A percentile compares a stretch with the other conserved stretches of the same genome.
Evolutionary conservation across 2,329 filamentous ascomycete species (phyloP).

Genomic region (Penicillium sp.): DNA sequence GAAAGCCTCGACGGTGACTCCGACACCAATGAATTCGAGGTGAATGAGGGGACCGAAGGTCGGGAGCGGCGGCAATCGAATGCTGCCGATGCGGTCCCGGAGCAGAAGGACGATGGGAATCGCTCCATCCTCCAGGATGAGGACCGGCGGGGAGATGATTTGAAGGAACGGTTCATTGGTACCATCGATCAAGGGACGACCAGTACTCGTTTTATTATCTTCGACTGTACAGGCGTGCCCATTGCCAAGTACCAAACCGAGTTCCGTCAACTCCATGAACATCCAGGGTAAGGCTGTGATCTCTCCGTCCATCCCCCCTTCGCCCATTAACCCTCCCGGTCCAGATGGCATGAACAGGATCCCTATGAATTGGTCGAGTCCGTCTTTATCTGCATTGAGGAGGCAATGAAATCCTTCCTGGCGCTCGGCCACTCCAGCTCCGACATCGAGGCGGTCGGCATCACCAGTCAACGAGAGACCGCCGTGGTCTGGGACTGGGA

Average conservation of each 20-base stretch:
- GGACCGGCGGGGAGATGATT: constrained; percentile 25
- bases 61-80: constrained; percentile 13
- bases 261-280: constrained; percentile 75
- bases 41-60: too few relatives aligned
- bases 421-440: constrained; percentile 60
- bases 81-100: constrained; percentile 21
- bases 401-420: constrained; percentile 65
- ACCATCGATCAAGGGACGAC: constrained; percentile 90
- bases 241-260: constrained; percentile 81
- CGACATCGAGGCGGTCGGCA: constrained; percentile 70
- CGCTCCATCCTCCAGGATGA: constrained; percentile 35
- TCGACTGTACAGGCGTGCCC: constrained; percentile 70
- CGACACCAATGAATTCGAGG: constrained; percentile 14
- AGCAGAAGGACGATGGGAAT: constrained; percentile 30
- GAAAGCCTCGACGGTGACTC: constrained; percentile 23
- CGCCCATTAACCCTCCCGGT: neutral
- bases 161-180: constrained; percentile 59
- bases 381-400: constrained; percentile 73
- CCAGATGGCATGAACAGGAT: constrained; percentile 84
- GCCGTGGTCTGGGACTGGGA: constrained; percentile 76
- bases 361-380: constrained; percentile 68
- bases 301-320: neutral
- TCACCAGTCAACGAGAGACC: constrained; percentile 88
- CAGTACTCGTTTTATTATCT: constrained; percentile 83
- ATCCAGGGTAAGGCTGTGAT: constrained; percentile 66